Percentiles rank a stretch among this genome's conserved stretches.
Conservation (phyloP, 305 asterid genomes). For the Ruellia speciosa region DNA sequence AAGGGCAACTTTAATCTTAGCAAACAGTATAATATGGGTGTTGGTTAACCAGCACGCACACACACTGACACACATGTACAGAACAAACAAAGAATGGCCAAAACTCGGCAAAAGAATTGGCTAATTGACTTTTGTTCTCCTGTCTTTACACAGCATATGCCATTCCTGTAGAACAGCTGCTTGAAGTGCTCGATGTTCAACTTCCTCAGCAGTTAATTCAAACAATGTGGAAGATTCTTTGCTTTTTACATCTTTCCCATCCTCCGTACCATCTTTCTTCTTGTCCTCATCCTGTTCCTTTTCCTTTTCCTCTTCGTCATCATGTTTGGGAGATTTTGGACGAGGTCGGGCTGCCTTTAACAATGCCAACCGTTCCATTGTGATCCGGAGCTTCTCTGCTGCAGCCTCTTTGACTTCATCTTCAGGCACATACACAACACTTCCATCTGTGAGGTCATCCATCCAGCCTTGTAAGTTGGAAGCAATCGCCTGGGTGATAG, state of each 20-base stretch:
- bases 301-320: slow-evolving; percentile 35
- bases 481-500: slow-evolving; percentile 69
- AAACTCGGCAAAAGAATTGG: background rate
- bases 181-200: slow-evolving; percentile 90
- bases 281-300: slow-evolving; percentile 14
- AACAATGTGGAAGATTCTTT: slow-evolving; percentile 70
- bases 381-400: slow-evolving; percentile 67
- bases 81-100: background rate
- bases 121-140: slow-evolving; percentile 43
- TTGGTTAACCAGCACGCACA: background rate
- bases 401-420: slow-evolving; percentile 88
- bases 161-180: slow-evolving; percentile 81
- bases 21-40: background rate
- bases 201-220: slow-evolving; percentile 74
- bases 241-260: slow-evolving; percentile 16
- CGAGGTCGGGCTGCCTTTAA: slow-evolving; percentile 81
- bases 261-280: background rate
- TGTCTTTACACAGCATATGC: slow-evolving; percentile 78
- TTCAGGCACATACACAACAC: slow-evolving; percentile 78
- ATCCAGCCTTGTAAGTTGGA: slow-evolving; percentile 82
- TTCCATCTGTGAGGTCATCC: slow-evolving; percentile 89
- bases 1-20: background rate
- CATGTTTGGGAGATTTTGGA: slow-evolving; percentile 43
- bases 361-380: slow-evolving; percentile 84
- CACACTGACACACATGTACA: background rate